Base-by-base conservation (phyloP, 306 rosid genomes). In the Medicago lupulina region DNA sequence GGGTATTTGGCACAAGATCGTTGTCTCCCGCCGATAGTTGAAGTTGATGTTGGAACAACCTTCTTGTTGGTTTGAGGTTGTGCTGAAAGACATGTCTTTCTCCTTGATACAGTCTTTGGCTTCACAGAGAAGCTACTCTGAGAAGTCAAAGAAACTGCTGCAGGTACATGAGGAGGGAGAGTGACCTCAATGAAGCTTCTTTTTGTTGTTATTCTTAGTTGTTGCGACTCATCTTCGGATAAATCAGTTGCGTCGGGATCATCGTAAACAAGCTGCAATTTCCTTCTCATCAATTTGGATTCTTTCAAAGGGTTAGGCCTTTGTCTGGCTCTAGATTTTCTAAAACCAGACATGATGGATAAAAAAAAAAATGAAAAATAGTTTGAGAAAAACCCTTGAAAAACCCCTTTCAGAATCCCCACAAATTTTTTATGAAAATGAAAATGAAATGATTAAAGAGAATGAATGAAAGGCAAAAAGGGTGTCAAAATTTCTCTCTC, bases 161-260 rank as follows among this genome's bases (percentile, higher is more conserved):
- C 13, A 54, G 80, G 8, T 4, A 57, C 10, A 21, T 41, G 4
- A n/a, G 9, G 41, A 7, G 91, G 95, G 0, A 92, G 75, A 1
- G 31, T 9, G 47, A 92, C 53, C 70, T 83, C 93, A 1, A 11
- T 62, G 0, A 88, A 47, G 6, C 71, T 31, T 50, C 83, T 61
- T 53, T 86, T 92, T 0, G 44, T 15, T 72, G 36, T 84, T 15
- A 16, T 68, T 28, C 31, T 1, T 0, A 13, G 21, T 44, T 44
- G 1, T 13, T 83, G 1, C 1, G 11, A 82, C 75, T 95, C 99
- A 43, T 86, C 92, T 8, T 90, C 97, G 19, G 96, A 90, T 8
- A 88, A 90, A 7, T 90, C 98, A 5, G 96, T 95, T 1, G 93
- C 95, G 13, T 92, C 78, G 4, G 96, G 96, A 68, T 95, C 96